phyloP scores from a whole-genome alignment of 2,329 filamentous ascomycete genomes.

The Herpotrichia juniperi region DNA sequence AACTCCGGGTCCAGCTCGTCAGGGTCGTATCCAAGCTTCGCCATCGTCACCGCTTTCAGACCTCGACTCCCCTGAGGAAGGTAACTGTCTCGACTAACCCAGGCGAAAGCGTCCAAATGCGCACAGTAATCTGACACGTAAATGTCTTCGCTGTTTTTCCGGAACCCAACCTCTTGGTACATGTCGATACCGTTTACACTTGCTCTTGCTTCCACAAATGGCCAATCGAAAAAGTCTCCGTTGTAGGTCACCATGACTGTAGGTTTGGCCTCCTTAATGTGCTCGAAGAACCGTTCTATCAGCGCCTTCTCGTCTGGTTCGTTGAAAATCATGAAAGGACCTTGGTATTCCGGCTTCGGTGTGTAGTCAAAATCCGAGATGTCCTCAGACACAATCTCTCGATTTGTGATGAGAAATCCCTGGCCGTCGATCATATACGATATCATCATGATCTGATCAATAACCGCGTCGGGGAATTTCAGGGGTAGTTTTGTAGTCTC shows the following conservation, averaged over 20 bases:
- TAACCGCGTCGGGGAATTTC: conserved; percentile 92
- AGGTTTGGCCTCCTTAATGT: conserved; percentile 91
- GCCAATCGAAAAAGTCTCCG: conserved; percentile 99
- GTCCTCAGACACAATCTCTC: conserved; percentile 96
- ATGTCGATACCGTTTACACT: conserved; percentile 97
- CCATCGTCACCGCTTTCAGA: conserved; percentile 95
- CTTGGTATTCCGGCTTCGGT: conserved; percentile 92
- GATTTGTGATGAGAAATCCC: conserved; percentile 96
- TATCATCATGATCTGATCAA: conserved; percentile 99
- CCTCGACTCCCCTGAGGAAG: conserved; percentile 96
- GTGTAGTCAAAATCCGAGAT: conserved; percentile 99
- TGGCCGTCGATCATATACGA: conserved; percentile 99
- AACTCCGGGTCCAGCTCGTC: conserved; percentile 97
- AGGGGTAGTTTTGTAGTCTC: conserved; percentile 95
- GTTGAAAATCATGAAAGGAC: conserved; percentile 97
- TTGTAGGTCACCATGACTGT: conserved; percentile 99
- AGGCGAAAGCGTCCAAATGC: conserved; percentile 98
- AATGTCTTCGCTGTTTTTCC: conserved; percentile 92
- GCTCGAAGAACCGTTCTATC: conserved; percentile 90
- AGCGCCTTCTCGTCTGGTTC: conserved; percentile 89
- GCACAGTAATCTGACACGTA: conserved; percentile 96
- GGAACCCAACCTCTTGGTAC: conserved; percentile 98
- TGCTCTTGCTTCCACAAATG: conserved; percentile 91
- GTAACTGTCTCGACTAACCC: conserved; percentile 99
- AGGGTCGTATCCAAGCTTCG: conserved; percentile 96